Evolutionary conservation across 176 grass and related monocot species (phyloP).

Genomic region (Triticum monococcum): DNA sequence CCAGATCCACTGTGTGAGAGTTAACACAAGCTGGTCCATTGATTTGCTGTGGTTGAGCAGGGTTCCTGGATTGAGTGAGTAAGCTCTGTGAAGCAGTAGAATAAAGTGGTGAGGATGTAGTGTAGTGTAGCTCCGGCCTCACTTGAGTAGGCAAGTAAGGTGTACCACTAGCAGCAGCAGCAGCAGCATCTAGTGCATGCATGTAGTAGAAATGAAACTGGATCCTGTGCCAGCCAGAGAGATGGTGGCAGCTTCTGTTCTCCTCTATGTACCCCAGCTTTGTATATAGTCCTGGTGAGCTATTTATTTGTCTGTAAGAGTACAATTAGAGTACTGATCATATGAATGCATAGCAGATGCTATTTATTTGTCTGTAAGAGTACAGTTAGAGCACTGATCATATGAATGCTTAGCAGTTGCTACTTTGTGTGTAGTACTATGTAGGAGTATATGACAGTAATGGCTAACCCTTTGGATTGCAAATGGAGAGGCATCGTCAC

Average conservation of each 20-base stretch:
- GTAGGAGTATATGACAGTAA: too few species aligned
- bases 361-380: not conserved
- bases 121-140: not conserved
- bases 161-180: not conserved
- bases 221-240: not conserved
- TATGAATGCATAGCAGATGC: not conserved
- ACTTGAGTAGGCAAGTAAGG: not conserved
- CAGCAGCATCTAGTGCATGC: not conserved
- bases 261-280: not conserved
- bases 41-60: not conserved
- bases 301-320: not conserved
- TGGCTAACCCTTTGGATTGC: too few species aligned
- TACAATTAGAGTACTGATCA: not conserved
- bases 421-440: too few species aligned
- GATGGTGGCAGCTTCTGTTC: too few species aligned
- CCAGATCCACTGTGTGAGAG: not conserved
- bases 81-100: not conserved
- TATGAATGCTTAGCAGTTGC: not conserved
- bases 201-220: not conserved
- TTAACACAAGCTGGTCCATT: not conserved
- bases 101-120: slow-evolving; percentile 16
- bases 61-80: not conserved
- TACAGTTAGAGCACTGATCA: not conserved
- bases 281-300: not conserved
- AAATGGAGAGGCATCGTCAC: too few species aligned